These are phyloP conservation scores for Cicer pinnatifidum DNA, from an alignment of 306 rosid genomes.

Conservation along the genomic window DNA sequence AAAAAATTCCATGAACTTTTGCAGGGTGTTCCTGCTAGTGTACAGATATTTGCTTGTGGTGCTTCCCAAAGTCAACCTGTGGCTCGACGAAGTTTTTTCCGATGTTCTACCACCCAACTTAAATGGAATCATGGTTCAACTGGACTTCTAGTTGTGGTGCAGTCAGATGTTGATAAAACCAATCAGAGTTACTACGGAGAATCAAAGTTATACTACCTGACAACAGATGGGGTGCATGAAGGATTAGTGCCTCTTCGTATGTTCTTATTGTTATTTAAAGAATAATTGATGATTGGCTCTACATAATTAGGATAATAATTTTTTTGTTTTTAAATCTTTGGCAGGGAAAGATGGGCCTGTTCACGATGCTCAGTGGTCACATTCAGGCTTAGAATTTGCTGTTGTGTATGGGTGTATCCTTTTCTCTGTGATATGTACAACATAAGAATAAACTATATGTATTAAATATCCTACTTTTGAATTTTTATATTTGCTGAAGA, in stretches of 20 bases:
- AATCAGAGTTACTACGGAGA: slow-evolving; percentile 98
- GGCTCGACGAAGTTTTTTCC: slow-evolving; percentile 86
- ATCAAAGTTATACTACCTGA: slow-evolving; percentile 82
- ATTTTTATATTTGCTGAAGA: slow-evolving; percentile 36
- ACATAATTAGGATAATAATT: slow-evolving; percentile 34
- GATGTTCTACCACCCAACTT: slow-evolving; percentile 82
- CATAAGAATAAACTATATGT: not conserved
- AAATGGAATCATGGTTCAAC: slow-evolving; percentile 85
- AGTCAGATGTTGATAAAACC: slow-evolving; percentile 95
- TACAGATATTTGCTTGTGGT: slow-evolving; percentile 72
- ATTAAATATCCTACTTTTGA: slow-evolving; percentile 14
- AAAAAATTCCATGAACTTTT: slow-evolving; percentile 26
- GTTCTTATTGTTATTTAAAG: slow-evolving; percentile 43
- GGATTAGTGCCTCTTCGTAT: slow-evolving; percentile 92
- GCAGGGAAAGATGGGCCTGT: slow-evolving; percentile 97
- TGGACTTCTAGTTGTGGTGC: slow-evolving; percentile 83
- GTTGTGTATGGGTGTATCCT: slow-evolving; percentile 99
- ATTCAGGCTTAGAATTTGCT: slow-evolving; percentile 74
- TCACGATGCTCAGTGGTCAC: slow-evolving; percentile 95
- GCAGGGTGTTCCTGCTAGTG: slow-evolving; percentile 92
- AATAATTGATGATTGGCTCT: slow-evolving; percentile 27
- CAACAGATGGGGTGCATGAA: slow-evolving; percentile 85
- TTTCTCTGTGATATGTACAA: slow-evolving; percentile 30
- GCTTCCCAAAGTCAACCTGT: slow-evolving; percentile 70
- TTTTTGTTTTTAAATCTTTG: slow-evolving; percentile 44